Percentiles rank a stretch among this genome's conserved stretches.
phyloP scores from a whole-genome alignment of 1,284 basidiomycete species.

The Cryptococcus hybrid region DNA sequence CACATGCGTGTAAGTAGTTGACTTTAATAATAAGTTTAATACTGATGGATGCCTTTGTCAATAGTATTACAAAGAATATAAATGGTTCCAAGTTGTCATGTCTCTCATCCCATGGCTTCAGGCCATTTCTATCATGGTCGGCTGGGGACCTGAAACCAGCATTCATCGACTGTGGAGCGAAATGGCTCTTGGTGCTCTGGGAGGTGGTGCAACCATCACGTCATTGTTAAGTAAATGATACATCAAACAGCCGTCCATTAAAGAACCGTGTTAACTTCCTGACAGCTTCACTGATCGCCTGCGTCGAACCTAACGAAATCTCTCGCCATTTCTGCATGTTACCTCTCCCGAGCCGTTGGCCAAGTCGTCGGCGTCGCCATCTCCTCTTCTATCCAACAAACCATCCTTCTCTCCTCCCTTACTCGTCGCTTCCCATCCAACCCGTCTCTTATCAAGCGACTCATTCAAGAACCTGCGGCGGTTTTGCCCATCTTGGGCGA shows the following conservation, averaged over 20 bases:
- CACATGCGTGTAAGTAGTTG: constrained; percentile 24
- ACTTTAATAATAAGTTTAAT: no score
- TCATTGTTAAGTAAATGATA: constrained; percentile 14
- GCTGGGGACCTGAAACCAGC: constrained; percentile 24
- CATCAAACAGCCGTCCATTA: neutral
- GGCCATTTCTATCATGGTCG: constrained; percentile 21
- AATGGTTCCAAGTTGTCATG: constrained; percentile 25
- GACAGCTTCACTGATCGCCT: constrained; percentile 23
- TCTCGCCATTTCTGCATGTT: constrained; percentile 37
- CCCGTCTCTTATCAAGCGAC: constrained; percentile 14
- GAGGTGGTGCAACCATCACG: constrained; percentile 26
- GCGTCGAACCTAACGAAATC: constrained; percentile 23
- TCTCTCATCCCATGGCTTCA: constrained; percentile 28
- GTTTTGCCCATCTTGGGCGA: constrained; percentile 21
- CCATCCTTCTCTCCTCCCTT: constrained; percentile 20
- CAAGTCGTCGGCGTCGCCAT: constrained; percentile 38
- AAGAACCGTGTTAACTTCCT: neutral
- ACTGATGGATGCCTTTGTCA: neutral
- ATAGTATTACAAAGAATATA: constrained; percentile 31
- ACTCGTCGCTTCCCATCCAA: constrained; percentile 9
- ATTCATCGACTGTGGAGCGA: constrained; percentile 25
- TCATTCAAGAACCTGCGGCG: constrained; percentile 31
- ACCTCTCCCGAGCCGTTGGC: constrained; percentile 34
- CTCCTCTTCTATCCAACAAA: constrained; percentile 34
- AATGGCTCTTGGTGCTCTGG: constrained; percentile 26